Percentiles rank a stretch among this genome's conserved stretches.
Conservation (phyloP, 257 asterid species). For the Salvia hispanica region DNA sequence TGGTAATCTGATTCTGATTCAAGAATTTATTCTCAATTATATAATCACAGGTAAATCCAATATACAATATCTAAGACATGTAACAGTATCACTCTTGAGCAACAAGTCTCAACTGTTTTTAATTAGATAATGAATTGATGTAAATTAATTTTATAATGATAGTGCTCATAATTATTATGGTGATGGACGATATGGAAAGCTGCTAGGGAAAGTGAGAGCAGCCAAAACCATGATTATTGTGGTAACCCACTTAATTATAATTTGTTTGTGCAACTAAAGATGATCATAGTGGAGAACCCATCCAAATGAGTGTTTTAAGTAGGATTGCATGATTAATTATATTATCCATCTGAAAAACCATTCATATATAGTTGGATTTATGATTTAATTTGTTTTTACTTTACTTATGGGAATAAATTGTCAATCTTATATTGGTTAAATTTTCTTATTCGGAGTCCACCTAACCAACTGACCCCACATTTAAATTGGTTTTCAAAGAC, state of each 20-base stretch:
- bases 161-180: constrained; percentile 26
- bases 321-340: constrained; percentile 17
- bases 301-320: constrained; percentile 13
- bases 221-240: constrained; percentile 34
- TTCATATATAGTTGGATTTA: background rate
- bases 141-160: constrained; percentile 32
- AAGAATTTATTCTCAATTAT: background rate
- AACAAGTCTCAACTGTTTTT: background rate
- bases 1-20: background rate
- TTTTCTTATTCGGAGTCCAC: background rate
- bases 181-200: constrained; percentile 24
- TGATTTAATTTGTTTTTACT: constrained; percentile 7
- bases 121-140: constrained; percentile 12
- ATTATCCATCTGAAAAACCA: constrained; percentile 5
- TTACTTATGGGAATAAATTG: constrained; percentile 12
- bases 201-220: constrained; percentile 37
- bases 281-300: constrained; percentile 39
- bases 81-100: background rate
- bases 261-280: constrained; percentile 17
- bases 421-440: background rate
- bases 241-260: constrained; percentile 44
- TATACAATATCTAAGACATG: background rate
- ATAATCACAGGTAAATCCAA: too few species aligned
- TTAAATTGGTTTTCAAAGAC: background rate
- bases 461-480: background rate